Conservation (phyloP, 371 early-diverging fungal species). For the Mortierella sp. region DNA sequence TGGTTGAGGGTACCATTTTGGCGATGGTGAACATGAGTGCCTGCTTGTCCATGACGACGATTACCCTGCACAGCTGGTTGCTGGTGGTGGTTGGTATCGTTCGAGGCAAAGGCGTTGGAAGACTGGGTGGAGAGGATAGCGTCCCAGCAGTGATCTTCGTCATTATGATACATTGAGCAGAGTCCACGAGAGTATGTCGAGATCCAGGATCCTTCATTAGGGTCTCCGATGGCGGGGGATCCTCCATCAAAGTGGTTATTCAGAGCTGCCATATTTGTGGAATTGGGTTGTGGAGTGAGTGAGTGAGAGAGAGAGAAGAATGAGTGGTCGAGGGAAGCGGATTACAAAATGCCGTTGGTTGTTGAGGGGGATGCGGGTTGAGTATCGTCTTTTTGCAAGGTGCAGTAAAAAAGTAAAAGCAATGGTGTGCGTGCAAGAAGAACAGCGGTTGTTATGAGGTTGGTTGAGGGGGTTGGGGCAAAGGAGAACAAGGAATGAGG, state of each 20-base stretch:
- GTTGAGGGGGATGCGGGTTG: background rate
- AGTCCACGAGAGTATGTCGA: constrained; percentile 40
- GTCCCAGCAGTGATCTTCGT: constrained; percentile 41
- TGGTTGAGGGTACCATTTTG: background rate
- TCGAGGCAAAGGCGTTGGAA: background rate
- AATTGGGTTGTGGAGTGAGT: background rate
- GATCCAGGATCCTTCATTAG: constrained; percentile 28
- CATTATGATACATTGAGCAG: constrained; percentile 35
- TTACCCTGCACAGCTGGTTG: background rate
- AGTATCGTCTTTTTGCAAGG: background rate
- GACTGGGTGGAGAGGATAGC: constrained; percentile 23
- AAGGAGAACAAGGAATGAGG: background rate
- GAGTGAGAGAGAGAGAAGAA: background rate
- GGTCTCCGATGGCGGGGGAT: background rate
- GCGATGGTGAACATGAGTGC: background rate
- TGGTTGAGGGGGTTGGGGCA: background rate
- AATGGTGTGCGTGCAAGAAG: background rate
- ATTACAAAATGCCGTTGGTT: background rate
- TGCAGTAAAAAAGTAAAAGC: background rate
- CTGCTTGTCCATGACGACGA: background rate
- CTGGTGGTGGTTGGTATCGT: background rate
- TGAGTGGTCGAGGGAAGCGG: no score
- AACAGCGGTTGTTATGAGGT: background rate
- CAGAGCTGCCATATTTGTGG: constrained; percentile 27
- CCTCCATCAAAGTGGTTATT: constrained; percentile 20